Evolutionary conservation across 345 rosid genomes (phyloP).

Genomic region (Hibiscus tridactylites): DNA sequence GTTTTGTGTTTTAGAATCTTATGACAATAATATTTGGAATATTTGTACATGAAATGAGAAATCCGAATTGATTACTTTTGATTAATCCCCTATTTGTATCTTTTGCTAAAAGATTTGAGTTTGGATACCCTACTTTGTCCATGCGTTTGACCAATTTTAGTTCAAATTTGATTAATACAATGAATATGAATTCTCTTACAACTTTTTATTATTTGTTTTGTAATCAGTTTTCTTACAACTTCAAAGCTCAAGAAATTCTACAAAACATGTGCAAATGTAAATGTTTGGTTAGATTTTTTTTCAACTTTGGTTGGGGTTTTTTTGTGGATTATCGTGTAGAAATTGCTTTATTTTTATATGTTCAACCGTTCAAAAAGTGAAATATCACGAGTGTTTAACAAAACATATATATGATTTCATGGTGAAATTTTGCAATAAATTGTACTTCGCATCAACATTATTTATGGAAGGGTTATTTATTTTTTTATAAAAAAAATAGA

Average conservation of each 20-base stretch:
- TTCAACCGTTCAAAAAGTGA: not conserved
- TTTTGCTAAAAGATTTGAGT: not conserved
- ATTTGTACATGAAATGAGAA: not conserved
- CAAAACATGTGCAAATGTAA: not conserved
- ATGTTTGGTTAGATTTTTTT: not conserved
- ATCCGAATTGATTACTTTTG: no score
- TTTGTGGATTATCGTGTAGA: not conserved
- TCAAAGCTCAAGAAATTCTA: not conserved
- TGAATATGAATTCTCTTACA: not conserved
- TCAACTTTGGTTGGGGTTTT: not conserved
- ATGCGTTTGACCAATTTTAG: not conserved
- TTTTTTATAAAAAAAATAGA: no score
- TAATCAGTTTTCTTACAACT: not conserved
- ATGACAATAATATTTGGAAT: not conserved
- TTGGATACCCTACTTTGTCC: not conserved
- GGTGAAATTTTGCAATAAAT: no score
- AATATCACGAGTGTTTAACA: not conserved
- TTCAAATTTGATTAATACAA: not conserved
- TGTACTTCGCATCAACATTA: no score
- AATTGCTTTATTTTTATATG: not conserved
- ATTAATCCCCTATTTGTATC: no score
- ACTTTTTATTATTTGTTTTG: not conserved
- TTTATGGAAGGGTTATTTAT: no score
- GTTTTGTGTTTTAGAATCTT: not conserved
- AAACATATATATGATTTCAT: not conserved